Evolutionary conservation across 2,329 filamentous ascomycete genomes (phyloP), one percentile per base, ranked within the genome.

Genomic region (Neofusicoccum sp.): DNA sequence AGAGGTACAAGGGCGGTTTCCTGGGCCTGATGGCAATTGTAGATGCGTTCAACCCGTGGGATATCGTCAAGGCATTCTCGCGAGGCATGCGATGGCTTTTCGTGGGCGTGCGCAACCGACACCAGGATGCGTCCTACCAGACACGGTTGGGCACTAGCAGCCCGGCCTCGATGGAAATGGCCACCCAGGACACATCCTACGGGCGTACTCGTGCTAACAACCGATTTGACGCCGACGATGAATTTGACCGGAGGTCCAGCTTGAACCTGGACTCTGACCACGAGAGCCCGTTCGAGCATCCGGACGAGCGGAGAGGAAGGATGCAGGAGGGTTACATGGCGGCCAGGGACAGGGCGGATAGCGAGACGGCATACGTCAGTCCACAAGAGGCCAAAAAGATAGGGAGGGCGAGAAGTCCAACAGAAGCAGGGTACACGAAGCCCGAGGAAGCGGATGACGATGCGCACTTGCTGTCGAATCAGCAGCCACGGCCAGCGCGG

Each of bases 41-140:
- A 1, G 89, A 94, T 69, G 88, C 91, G 1, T 83, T 93, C 73
- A 95, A 95, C 70, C 84, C 90, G 0, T 92, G 91, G 88, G 92
- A 97, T 74, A 84, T 96, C 45, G 78, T 92, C 71, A 96, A 93
- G 77, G 90, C 90, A 0, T 87, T 90, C 65, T 90, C 89, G 7
- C 85, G 92, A 56, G 89, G 90, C 28, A 85, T 92, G 69, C 85
- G 89, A 68, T 96, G 92, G 93, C 80, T 96, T 22, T 89, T 93
- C 66, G 86, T 92, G 14, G 92, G 92, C 45, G 83, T 86, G 61
- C 89, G 86, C 73, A 76, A 80, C 65, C 84, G 89, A 39, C 71
- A 76, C 62, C 64, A 73, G 6, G 80, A 83, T 65, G 62, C 70
- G 4, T 78, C 75, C 29, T 83, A 83, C 60, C 36, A 68, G 12